A percentile compares a stretch with the other conserved stretches of the same genome.
Evolutionary conservation across 169 alveolate genomes (phyloP).

Genomic region (Plasmodium knowlesi): DNA sequence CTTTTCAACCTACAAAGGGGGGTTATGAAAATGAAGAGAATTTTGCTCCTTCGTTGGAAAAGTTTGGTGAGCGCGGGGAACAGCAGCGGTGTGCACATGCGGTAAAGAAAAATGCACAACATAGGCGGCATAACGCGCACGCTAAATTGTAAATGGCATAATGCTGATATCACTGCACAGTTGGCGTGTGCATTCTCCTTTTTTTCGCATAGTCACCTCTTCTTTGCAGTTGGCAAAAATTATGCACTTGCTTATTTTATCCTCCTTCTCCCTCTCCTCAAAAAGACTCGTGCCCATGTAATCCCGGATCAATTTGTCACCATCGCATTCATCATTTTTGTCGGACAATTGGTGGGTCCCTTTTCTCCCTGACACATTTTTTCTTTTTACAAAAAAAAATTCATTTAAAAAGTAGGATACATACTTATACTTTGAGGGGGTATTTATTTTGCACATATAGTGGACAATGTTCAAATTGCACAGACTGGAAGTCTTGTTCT

Average conservation of each 20-base stretch:
- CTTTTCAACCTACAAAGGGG: slow-evolving; percentile 55
- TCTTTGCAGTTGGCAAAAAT: slow-evolving; percentile 61
- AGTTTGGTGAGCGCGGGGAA: neutral
- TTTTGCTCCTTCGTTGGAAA: neutral
- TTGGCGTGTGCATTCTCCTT: neutral
- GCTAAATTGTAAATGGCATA: neutral
- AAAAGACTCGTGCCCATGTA: neutral
- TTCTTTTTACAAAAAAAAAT: slow-evolving; percentile 39
- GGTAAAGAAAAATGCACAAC: neutral
- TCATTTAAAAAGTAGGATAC: slow-evolving; percentile 70
- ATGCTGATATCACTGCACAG: neutral
- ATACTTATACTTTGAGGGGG: slow-evolving; percentile 68
- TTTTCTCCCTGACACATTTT: neutral
- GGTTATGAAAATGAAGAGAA: neutral
- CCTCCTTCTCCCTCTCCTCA: neutral
- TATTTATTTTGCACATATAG: slow-evolving; percentile 62
- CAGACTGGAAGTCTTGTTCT: slow-evolving; percentile 29
- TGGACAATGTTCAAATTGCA: slow-evolving; percentile 63
- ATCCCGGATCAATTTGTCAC: slow-evolving; percentile 15
- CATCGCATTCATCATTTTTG: slow-evolving; percentile 6
- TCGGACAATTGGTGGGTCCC: neutral
- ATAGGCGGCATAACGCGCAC: neutral
- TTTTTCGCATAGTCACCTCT: slow-evolving; percentile 33
- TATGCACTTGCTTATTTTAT: slow-evolving; percentile 58
- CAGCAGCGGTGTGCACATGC: neutral